These are phyloP conservation scores for Fusarium sp. DNA, from an alignment of 2,329 filamentous ascomycete species.

Conservation along the genomic window DNA sequence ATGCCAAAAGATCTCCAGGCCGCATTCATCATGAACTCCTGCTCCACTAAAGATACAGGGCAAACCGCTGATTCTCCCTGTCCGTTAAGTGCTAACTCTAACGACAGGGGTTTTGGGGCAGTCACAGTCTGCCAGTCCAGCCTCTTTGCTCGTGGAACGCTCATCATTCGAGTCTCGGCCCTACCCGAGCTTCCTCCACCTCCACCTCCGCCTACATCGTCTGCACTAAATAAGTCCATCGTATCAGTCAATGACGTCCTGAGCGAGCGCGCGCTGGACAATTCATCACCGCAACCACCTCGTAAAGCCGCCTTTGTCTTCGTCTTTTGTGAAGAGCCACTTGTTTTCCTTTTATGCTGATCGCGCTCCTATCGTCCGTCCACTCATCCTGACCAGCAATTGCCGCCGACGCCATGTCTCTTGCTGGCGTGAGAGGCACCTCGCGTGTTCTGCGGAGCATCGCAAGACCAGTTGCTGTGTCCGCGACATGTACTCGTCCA, in stretches of 20 bases:
- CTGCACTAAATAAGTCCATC: constrained; percentile 38
- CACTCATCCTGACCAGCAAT: constrained; percentile 17
- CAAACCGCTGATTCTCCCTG: not conserved
- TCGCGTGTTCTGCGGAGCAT: constrained; percentile 62
- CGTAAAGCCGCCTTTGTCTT: constrained; percentile 10
- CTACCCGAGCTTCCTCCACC: constrained; percentile 37
- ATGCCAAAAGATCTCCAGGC: constrained; percentile 56
- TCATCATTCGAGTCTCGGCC: constrained; percentile 38
- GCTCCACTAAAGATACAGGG: constrained; percentile 7
- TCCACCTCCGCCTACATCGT: constrained; percentile 40
- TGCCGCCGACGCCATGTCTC: constrained; percentile 59
- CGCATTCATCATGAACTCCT: not conserved
- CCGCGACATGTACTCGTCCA: constrained; percentile 51
- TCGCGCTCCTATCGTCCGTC: constrained; percentile 3
- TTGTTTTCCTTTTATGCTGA: constrained; percentile 5
- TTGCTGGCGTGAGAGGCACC: constrained; percentile 62
- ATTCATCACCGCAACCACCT: constrained; percentile 21
- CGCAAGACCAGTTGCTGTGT: constrained; percentile 50
- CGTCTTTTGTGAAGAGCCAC: constrained; percentile 22
- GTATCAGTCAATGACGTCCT: constrained; percentile 48
- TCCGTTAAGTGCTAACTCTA: not conserved
- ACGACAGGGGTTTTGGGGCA: constrained; percentile 9
- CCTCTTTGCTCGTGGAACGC: constrained; percentile 9
- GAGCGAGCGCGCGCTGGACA: constrained; percentile 35
- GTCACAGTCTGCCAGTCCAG: not conserved